Evolutionary conservation across 169 alveolate species (phyloP).

Genomic region (Hepatocystis sp.): DNA sequence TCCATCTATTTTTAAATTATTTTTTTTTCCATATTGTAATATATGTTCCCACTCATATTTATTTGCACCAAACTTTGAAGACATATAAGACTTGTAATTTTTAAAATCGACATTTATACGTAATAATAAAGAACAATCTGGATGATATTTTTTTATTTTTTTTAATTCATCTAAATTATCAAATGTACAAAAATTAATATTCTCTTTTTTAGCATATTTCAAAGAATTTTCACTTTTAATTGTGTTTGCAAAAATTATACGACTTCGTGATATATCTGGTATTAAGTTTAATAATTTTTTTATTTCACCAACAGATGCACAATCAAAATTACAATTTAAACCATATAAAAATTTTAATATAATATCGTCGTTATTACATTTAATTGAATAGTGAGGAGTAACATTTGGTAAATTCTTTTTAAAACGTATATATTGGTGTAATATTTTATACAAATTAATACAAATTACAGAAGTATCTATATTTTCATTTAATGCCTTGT

Average conservation of each 20-base stretch:
- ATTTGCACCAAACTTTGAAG: constrained; percentile 70
- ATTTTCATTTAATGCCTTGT: constrained; percentile 27
- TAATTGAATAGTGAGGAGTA: constrained; percentile 62
- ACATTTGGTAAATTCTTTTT: constrained; percentile 58
- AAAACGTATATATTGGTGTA: constrained; percentile 59
- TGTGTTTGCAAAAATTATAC: constrained; percentile 70
- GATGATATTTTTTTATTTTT: constrained; percentile 53
- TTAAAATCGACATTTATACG: constrained; percentile 72
- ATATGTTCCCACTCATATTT: constrained; percentile 62
- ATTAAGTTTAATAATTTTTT: constrained; percentile 8
- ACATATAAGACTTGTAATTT: constrained; percentile 71
- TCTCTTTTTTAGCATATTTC: constrained; percentile 41
- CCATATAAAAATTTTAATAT: constrained; percentile 59
- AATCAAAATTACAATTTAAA: constrained; percentile 64
- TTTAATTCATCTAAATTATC: constrained; percentile 67
- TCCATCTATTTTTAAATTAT: constrained; percentile 34
- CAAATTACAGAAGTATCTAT: constrained; percentile 64
- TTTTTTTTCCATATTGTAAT: constrained; percentile 14
- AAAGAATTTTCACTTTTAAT: constrained; percentile 46
- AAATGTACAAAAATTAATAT: constrained; percentile 66
- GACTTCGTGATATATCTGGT: constrained; percentile 17
- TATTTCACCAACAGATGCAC: constrained; percentile 69
- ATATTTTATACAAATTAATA: constrained; percentile 37
- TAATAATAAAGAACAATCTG: constrained; percentile 42
- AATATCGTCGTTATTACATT: constrained; percentile 53